Percentiles rank a stretch among this genome's conserved stretches.
These are phyloP conservation scores for Apiospora marii DNA, from an alignment of 2,329 filamentous ascomycete genomes.

Conservation along the genomic window DNA sequence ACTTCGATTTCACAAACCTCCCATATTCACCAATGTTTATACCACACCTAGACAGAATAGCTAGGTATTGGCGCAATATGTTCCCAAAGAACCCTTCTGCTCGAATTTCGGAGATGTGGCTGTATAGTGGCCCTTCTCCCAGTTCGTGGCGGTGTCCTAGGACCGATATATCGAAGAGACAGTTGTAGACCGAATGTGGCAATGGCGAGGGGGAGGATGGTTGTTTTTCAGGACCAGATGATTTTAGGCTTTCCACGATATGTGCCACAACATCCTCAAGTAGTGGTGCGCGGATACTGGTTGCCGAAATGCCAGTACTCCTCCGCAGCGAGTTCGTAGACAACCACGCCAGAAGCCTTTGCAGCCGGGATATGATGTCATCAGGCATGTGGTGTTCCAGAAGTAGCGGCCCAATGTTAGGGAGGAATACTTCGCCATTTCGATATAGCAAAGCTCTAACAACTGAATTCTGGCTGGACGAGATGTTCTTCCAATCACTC, in stretches of 20 bases:
- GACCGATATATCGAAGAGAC: neutral
- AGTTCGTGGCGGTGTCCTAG: neutral
- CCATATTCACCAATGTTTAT: neutral
- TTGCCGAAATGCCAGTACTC: too few relatives aligned
- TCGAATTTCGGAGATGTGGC: neutral
- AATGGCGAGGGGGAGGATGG: too few relatives aligned
- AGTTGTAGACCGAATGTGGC: neutral
- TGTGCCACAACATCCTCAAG: neutral
- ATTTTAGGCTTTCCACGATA: neutral
- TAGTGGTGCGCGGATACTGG: neutral
- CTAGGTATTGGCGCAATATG: neutral
- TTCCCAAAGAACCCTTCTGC: neutral
- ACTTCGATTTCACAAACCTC: neutral
- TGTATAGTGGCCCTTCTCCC: too few relatives aligned
- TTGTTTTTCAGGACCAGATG: accelerated
- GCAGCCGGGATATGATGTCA: accelerated
- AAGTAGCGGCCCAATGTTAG: neutral
- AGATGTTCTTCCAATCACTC: neutral
- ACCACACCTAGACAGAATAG: neutral
- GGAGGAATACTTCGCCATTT: neutral
- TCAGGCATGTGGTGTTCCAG: neutral
- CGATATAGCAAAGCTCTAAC: neutral
- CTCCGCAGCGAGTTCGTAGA: neutral
- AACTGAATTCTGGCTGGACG: neutral
- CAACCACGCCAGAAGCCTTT: neutral